These are phyloP conservation scores for Neurospora intermedia DNA, from an alignment of 495 filamentous ascomycete genomes.

Conservation along the genomic window DNA sequence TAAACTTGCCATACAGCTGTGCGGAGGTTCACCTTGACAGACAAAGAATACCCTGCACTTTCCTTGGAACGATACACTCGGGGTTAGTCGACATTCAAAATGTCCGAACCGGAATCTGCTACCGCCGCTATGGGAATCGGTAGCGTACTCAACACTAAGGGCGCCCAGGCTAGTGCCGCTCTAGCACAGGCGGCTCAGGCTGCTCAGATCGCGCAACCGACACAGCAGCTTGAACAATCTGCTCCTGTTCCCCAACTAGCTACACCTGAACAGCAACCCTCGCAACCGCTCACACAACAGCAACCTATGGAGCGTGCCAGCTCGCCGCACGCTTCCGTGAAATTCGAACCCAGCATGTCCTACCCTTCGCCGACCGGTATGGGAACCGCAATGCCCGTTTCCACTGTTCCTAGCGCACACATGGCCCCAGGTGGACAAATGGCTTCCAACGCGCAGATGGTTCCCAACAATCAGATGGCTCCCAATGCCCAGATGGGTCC, in stretches of 20 bases:
- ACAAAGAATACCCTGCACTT: background rate
- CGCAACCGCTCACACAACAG: constrained; percentile 8
- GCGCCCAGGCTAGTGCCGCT: constrained; percentile 2
- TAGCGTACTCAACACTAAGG: constrained; percentile 27
- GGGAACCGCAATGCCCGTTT: constrained; percentile 16
- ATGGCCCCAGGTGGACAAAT: constrained; percentile 27
- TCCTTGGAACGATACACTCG: background rate
- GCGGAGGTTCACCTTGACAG: background rate
- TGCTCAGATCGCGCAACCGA: background rate
- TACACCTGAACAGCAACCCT: constrained; percentile 15
- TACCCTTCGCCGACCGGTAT: constrained; percentile 29
- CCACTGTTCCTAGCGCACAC: constrained; percentile 38
- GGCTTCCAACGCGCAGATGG: background rate
- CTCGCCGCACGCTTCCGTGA: constrained; percentile 60
- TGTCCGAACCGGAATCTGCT: constrained; percentile 27
- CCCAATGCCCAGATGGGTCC: background rate
- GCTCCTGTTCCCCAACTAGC: constrained; percentile 3
- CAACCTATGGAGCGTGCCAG: constrained; percentile 52
- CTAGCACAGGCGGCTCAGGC: background rate
- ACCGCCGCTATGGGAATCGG: constrained; percentile 28
- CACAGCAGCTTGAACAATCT: background rate
- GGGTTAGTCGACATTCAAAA: constrained; percentile 5
- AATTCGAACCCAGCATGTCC: constrained; percentile 22
- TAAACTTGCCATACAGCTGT: constrained; percentile 3
- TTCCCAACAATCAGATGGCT: background rate